phyloP scores from a whole-genome alignment of 306 rosid genomes.

The Vachellia pachyceras region DNA sequence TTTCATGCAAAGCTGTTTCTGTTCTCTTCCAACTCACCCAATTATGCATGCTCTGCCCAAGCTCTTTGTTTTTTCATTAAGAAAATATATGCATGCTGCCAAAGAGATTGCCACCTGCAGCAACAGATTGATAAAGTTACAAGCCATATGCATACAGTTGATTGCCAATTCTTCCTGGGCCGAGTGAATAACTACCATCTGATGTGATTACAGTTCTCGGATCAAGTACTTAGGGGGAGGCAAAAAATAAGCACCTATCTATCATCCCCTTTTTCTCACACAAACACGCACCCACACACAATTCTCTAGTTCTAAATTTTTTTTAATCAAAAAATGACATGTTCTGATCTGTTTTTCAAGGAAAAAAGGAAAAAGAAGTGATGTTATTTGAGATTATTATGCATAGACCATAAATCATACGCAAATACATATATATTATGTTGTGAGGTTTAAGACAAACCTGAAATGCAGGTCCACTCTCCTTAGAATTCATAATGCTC shows the following conservation, averaged over 20 bases:
- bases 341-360: neutral
- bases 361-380: neutral
- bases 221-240: conserved; percentile 10
- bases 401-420: conserved; percentile 25
- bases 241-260: neutral
- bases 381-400: neutral
- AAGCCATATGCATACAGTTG: neutral
- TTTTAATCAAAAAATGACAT: neutral
- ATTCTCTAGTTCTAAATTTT: neutral
- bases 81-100: conserved; percentile 98
- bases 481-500: conserved; percentile 98
- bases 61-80: conserved; percentile 96
- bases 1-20: conserved; percentile 17
- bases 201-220: conserved; percentile 9
- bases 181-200: neutral
- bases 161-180: too few relatives aligned
- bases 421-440: neutral
- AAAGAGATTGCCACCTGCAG: conserved; percentile 91
- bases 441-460: conserved; percentile 54
- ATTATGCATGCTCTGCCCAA: conserved; percentile 79
- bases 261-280: neutral
- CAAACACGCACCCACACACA: neutral
- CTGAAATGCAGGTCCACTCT: conserved; percentile 99
- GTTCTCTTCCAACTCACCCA: conserved; percentile 58
- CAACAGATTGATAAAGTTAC: conserved; percentile 23